phyloP scores from a whole-genome alignment of 1,284 basidiomycete species.

The Coriolopsis trogii region DNA sequence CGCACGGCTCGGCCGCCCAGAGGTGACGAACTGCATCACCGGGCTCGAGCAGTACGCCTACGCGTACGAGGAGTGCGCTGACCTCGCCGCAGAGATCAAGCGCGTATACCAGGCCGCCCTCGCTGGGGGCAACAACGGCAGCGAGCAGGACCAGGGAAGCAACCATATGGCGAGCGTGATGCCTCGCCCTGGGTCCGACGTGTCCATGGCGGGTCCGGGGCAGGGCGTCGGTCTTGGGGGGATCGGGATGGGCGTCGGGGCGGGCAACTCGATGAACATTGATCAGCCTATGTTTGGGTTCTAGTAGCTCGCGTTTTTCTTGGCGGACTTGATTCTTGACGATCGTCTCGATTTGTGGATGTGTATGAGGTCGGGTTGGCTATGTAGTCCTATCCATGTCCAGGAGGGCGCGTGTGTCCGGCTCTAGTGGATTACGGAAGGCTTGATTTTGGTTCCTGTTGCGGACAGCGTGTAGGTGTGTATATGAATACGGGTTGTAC shows the following conservation, averaged over 20 bases:
- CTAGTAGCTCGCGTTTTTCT: background rate
- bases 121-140: too few relatives aligned
- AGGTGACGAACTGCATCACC: constrained; percentile 80
- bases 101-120: constrained; percentile 53
- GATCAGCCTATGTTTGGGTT: constrained; percentile 20
- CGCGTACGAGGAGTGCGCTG: constrained; percentile 84
- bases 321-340: too few relatives aligned
- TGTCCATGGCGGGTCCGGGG: too few relatives aligned
- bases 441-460: too few relatives aligned
- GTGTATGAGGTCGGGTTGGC: background rate
- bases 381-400: too few relatives aligned
- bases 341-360: background rate
- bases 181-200: constrained; percentile 20
- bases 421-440: too few relatives aligned
- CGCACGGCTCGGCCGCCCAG: constrained; percentile 78
- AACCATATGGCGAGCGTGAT: constrained; percentile 54
- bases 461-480: too few relatives aligned
- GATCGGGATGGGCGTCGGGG: background rate
- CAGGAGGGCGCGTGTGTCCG: too few relatives aligned
- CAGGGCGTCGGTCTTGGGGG: too few relatives aligned
- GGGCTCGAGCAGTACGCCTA: constrained; percentile 87
- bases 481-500: too few relatives aligned
- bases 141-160: constrained; percentile 54
- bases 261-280: constrained; percentile 24
- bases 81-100: constrained; percentile 72